Conservation (phyloP, 2,329 filamentous ascomycete genomes). For the Cladosporium oxysporum region DNA sequence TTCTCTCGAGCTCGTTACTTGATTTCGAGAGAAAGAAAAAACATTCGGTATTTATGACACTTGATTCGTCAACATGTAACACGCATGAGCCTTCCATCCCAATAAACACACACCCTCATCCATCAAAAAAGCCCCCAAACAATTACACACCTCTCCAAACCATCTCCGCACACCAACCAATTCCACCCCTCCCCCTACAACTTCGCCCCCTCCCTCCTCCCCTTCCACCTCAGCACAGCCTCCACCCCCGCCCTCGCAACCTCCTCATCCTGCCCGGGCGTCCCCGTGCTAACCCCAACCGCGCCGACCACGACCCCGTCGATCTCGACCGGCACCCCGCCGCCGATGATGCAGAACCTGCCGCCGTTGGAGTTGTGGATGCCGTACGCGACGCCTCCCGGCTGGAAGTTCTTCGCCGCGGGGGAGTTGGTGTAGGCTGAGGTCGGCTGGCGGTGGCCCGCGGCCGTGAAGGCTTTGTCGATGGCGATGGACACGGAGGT, state of each 20-base stretch:
- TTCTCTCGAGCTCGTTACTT: no score
- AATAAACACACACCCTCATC: no score
- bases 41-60: no score
- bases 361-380: conserved; percentile 56
- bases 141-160: neutral
- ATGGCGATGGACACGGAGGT: conserved; percentile 65
- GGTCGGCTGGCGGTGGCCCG: conserved; percentile 55
- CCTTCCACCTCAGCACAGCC: conserved; percentile 44
- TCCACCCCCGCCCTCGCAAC: conserved; percentile 55
- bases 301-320: conserved; percentile 55
- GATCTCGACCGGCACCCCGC: conserved; percentile 54
- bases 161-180: neutral
- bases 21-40: no score
- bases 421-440: conserved; percentile 47
- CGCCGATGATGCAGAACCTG: conserved; percentile 56
- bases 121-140: no score
- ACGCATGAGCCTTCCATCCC: no score
- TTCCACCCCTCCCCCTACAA: conserved; percentile 27
- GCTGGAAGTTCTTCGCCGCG: conserved; percentile 50
- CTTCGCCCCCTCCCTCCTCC: conserved; percentile 41
- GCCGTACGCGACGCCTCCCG: conserved; percentile 55
- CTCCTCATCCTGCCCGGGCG: conserved; percentile 56
- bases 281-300: conserved; percentile 57
- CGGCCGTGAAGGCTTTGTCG: conserved; percentile 61
- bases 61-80: no score